phyloP scores from a whole-genome alignment of 129 eudicot genomes.

The Solidago caesia region DNA sequence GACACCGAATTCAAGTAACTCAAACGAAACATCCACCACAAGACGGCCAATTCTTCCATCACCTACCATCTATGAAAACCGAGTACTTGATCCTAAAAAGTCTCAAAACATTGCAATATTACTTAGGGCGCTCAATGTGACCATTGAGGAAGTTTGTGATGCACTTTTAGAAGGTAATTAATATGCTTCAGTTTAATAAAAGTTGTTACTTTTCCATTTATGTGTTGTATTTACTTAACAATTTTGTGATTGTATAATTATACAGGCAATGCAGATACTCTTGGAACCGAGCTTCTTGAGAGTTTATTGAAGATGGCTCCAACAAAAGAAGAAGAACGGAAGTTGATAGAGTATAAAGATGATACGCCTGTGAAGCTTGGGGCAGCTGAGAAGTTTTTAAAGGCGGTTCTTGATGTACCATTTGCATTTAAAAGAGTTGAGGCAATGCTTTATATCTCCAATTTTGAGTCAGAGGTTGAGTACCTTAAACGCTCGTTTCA shows the following conservation, averaged over 20 bases:
- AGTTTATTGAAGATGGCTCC: constrained; percentile 96
- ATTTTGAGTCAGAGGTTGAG: constrained; percentile 89
- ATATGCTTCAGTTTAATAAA: not conserved
- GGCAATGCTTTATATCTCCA: constrained; percentile 85
- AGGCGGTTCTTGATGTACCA: constrained; percentile 92
- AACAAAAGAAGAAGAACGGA: constrained; percentile 89
- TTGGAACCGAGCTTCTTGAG: constrained; percentile 96
- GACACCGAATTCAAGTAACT: constrained; percentile 49
- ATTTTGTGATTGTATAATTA: not conserved
- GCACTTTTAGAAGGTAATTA: constrained; percentile 82
- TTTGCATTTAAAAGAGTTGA: constrained; percentile 86
- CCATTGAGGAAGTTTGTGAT: constrained; percentile 93
- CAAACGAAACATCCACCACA: constrained; percentile 43
- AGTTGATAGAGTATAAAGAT: constrained; percentile 78
- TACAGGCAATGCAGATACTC: constrained; percentile 85
- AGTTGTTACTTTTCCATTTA: not conserved
- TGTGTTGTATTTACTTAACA: not conserved
- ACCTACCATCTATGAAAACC: constrained; percentile 47
- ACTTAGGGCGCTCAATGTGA: constrained; percentile 86
- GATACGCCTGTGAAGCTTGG: constrained; percentile 91
- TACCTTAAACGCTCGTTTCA: constrained; percentile 88
- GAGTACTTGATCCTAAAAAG: constrained; percentile 93
- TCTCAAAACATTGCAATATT: constrained; percentile 86
- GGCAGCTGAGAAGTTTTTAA: constrained; percentile 84
- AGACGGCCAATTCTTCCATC: constrained; percentile 56